phyloP scores from a whole-genome alignment of 768 basidiomycete genomes.

The Mrakia hoshinonis region DNA sequence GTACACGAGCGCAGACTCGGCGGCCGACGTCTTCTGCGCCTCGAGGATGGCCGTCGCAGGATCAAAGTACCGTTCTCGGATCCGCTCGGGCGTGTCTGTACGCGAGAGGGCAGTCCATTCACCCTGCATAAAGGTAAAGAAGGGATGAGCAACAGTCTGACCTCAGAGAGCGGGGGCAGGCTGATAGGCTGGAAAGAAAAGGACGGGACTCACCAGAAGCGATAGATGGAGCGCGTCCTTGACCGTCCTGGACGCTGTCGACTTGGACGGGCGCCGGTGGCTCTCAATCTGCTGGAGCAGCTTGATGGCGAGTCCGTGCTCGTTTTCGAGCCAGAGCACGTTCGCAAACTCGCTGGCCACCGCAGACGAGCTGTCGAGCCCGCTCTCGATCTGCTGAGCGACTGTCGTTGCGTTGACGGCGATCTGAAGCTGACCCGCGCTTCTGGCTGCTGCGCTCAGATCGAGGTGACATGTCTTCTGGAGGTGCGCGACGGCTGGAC shows the following conservation, averaged over 20 bases:
- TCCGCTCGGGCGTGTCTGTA: conserved; percentile 64
- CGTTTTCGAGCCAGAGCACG: conserved; percentile 79
- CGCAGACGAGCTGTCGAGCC: conserved; percentile 45
- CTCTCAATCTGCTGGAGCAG: conserved; percentile 48
- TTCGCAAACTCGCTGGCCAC: conserved; percentile 75
- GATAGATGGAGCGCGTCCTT: conserved; percentile 42
- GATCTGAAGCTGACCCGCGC: conserved; percentile 60
- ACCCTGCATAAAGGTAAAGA: conserved; percentile 50
- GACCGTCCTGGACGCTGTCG: neutral
- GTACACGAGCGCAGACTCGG: conserved; percentile 46
- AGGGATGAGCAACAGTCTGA: neutral
- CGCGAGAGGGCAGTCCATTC: conserved; percentile 84
- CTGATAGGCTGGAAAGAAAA: neutral
- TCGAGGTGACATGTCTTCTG: conserved; percentile 56
- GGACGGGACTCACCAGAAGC: conserved; percentile 50
- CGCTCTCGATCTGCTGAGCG: conserved; percentile 56
- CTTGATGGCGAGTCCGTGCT: conserved; percentile 73
- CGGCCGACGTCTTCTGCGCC: conserved; percentile 24
- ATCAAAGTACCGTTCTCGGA: conserved; percentile 61
- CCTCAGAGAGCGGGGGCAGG: neutral
- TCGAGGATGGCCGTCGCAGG: conserved; percentile 48
- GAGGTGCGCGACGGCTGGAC: neutral
- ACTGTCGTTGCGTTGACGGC: conserved; percentile 76
- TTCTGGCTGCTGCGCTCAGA: conserved; percentile 63
- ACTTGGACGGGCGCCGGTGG: neutral